Conservation (phyloP, 2,329 filamentous ascomycete genomes). For the Tolypocladium paradoxum region DNA sequence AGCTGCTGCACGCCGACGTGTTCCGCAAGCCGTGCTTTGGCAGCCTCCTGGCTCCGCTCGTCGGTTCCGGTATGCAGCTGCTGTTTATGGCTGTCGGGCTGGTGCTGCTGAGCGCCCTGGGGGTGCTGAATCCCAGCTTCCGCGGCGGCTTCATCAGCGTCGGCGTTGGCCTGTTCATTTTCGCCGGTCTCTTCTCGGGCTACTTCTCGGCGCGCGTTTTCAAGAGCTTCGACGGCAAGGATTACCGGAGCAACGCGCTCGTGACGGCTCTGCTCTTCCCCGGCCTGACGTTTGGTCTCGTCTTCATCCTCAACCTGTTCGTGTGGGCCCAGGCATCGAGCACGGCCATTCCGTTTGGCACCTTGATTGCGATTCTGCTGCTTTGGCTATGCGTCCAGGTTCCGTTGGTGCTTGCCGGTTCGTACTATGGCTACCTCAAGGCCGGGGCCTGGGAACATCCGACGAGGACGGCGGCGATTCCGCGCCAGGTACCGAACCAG, state of each 20-base stretch:
- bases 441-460: conserved; percentile 68
- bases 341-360: conserved; percentile 76
- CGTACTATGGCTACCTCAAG: conserved; percentile 63
- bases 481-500: conserved; percentile 64
- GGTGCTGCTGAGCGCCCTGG: conserved; percentile 61
- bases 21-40: conserved; percentile 65
- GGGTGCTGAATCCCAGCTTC: conserved; percentile 75
- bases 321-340: conserved; percentile 85
- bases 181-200: conserved; percentile 74
- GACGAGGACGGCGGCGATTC: conserved; percentile 60
- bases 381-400: conserved; percentile 82
- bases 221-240: conserved; percentile 67
- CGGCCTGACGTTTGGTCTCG: conserved; percentile 60
- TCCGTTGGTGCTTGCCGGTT: conserved; percentile 71
- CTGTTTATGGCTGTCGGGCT: conserved; percentile 71
- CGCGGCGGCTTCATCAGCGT: conserved; percentile 84
- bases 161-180: conserved; percentile 70
- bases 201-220: conserved; percentile 80
- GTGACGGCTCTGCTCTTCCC: conserved; percentile 71
- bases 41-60: conserved; percentile 63
- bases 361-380: conserved; percentile 58
- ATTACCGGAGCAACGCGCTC: conserved; percentile 66
- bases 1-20: conserved; percentile 77
- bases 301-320: conserved; percentile 78
- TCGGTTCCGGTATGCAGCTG: conserved; percentile 80